Evolutionary conservation across 2,329 filamentous ascomycete species (phyloP), one percentile per base, ranked within the genome.

Genomic region (Diaporthe vexans): DNA sequence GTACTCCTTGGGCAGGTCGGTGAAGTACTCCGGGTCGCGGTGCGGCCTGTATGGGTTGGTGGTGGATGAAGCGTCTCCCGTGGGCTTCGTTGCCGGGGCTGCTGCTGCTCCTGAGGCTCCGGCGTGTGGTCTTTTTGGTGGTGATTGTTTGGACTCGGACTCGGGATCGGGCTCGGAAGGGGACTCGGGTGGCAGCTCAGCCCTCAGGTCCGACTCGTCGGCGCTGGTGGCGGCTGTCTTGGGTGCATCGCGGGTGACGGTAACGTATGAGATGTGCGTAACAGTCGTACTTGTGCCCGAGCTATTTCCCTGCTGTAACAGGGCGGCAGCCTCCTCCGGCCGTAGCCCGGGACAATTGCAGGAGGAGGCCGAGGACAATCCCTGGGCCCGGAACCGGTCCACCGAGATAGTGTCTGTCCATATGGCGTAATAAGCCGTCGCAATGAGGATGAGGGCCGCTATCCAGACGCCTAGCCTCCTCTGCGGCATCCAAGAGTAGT

Each of bases 211-310:
- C 21, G 61, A 67, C 61, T 51, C 61, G 61, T 67, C 61, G 0
- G 61, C 61, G 29, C 33, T 24, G 19, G 61, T 67, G 29, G 46
- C 54, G 26, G 69, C 54, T 11, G 56, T 29, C 40, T 48, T 71
- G 1, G n/a, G 24, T 40, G 69, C 40, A 15, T 71, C 54, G 19
- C 24, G 29, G 24, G 73, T 54, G 37, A 35, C 19, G 4, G 56
- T 58, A 4, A 71, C 52, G 33, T 65, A 58, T 8, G 73, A 48
- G 43, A 73, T 58, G 67, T 75, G 73, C n/a, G 56, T 59, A 59
- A 74, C 71, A 24, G 21, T 51, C 4, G 21, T 48, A 21, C 11
- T 40, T 7, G 17, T n/a, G 5, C 26, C 40, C 0, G 11, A 43
- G 17, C 21, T 26, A n/a, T 17, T 40, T 10, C 6, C 26, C 40